A percentile compares a stretch with the other conserved stretches of the same genome.
Evolutionary conservation across 2,329 filamentous ascomycete species (phyloP).

Genomic region (Penicillium sumatraense): DNA sequence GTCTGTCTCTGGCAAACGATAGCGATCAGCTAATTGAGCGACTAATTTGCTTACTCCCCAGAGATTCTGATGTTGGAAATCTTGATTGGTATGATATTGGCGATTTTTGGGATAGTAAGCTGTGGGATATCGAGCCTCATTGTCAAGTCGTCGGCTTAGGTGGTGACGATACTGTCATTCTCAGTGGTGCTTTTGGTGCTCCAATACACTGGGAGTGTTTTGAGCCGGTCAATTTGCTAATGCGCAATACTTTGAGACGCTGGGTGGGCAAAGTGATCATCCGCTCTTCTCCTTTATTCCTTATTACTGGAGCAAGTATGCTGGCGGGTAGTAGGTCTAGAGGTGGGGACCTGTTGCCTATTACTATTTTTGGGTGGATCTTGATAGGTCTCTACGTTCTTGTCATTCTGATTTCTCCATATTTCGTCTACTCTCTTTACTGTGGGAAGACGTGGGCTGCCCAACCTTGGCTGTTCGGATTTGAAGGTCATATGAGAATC

Average conservation of each 20-base stretch:
- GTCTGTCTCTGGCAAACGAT: conserved; percentile 53
- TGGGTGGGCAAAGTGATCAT: conserved; percentile 14
- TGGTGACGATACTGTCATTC: conserved; percentile 48
- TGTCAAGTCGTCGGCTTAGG: conserved; percentile 49
- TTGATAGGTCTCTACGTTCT: not conserved
- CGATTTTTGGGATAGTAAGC: conserved; percentile 47
- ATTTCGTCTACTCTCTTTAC: conserved; percentile 42
- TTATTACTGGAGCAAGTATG: too few relatives aligned
- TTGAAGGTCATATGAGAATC: conserved; percentile 48
- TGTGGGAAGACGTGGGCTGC: conserved; percentile 45
- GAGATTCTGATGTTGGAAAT: conserved; percentile 15
- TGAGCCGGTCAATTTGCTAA: conserved; percentile 34
- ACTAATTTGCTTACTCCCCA: conserved; percentile 50
- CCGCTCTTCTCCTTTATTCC: too few relatives aligned
- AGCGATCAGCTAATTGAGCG: conserved; percentile 52
- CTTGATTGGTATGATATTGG: conserved; percentile 44
- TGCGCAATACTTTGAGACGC: conserved; percentile 34
- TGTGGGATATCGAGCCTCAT: conserved; percentile 52
- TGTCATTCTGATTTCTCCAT: conserved; percentile 37
- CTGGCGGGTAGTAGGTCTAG: too few relatives aligned
- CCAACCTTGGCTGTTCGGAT: conserved; percentile 50
- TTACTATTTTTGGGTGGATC: too few relatives aligned
- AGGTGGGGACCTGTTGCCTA: too few relatives aligned
- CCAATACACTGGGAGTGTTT: conserved; percentile 52
- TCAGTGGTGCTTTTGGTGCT: conserved; percentile 48